phyloP scores from a whole-genome alignment of 2,329 filamentous ascomycete species.

The Neonectria neomacrospora region DNA sequence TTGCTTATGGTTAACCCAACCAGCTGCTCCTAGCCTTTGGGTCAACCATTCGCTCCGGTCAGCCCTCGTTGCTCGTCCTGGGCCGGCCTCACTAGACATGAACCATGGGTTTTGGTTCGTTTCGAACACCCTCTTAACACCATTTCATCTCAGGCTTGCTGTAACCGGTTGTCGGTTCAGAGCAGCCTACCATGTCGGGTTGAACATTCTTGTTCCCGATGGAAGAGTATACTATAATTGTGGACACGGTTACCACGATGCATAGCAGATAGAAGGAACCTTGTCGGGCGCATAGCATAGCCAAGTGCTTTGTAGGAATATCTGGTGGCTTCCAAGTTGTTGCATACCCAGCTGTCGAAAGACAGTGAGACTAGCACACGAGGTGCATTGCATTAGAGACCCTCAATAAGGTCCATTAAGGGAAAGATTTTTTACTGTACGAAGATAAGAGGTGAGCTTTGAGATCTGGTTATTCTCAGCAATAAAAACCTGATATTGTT shows the following conservation, averaged over 20 bases:
- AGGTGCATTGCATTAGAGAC: neutral
- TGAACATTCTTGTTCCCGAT: conserved; percentile 7
- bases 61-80: conserved; percentile 16
- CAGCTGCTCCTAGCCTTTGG: conserved; percentile 12
- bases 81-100: conserved; percentile 11
- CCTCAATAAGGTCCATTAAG: conserved; percentile 9
- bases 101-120: neutral
- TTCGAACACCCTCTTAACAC: conserved; percentile 12
- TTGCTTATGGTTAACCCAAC: conserved; percentile 51
- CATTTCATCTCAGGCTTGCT: neutral
- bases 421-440: conserved; percentile 4
- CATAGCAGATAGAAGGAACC: conserved; percentile 28
- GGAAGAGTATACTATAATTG: conserved; percentile 35
- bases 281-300: conserved; percentile 40
- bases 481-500: conserved; percentile 23
- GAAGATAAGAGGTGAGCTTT: conserved; percentile 18
- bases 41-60: conserved; percentile 15
- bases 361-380: conserved; percentile 4
- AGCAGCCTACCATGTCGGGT: neutral
- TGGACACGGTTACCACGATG: conserved; percentile 33
- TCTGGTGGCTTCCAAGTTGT: conserved; percentile 22
- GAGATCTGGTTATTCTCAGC: conserved; percentile 7
- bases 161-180: conserved; percentile 1
- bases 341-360: conserved; percentile 15
- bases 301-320: conserved; percentile 43